Conservation (phyloP, 352 stramenopile species). For the Aphanomyces cochlioides region DNA sequence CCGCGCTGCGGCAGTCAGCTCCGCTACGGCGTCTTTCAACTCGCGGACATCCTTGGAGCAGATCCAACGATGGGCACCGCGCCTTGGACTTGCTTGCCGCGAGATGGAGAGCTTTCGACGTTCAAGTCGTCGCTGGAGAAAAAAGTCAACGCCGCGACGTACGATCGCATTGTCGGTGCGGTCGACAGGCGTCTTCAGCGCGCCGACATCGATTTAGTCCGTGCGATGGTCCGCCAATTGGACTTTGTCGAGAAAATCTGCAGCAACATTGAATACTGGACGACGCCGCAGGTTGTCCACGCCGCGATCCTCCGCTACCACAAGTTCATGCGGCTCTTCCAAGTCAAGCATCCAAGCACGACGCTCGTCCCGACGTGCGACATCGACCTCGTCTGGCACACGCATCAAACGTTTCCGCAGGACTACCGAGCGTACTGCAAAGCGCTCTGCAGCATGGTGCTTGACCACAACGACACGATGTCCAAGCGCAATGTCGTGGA, state of each 20-base stretch:
- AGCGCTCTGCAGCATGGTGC: too few relatives aligned
- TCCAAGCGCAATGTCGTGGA: not conserved
- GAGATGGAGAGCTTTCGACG: not conserved
- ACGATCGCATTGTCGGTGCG: not conserved
- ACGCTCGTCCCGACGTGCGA: conserved; percentile 8
- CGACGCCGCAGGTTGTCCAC: not conserved
- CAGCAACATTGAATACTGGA: not conserved
- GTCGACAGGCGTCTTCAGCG: not conserved
- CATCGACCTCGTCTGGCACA: not conserved
- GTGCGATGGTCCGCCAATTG: not conserved
- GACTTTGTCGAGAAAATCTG: not conserved
- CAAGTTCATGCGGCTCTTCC: not conserved
- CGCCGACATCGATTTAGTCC: conserved; percentile 5
- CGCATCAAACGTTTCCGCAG: not conserved
- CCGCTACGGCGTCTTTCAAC: not conserved
- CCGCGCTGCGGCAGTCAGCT: too few relatives aligned
- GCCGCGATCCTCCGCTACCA: not conserved
- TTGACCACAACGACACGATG: too few relatives aligned
- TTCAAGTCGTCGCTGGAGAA: not conserved
- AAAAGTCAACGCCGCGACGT: not conserved
- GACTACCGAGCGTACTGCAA: not conserved
- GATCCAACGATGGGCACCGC: not conserved
- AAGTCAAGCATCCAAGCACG: not conserved
- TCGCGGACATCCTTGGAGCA: not conserved
- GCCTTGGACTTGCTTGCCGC: not conserved